Evolutionary conservation across 1,284 basidiomycete genomes (phyloP), one percentile per base, ranked within the genome.

Genomic region (Omphalotus olearius): DNA sequence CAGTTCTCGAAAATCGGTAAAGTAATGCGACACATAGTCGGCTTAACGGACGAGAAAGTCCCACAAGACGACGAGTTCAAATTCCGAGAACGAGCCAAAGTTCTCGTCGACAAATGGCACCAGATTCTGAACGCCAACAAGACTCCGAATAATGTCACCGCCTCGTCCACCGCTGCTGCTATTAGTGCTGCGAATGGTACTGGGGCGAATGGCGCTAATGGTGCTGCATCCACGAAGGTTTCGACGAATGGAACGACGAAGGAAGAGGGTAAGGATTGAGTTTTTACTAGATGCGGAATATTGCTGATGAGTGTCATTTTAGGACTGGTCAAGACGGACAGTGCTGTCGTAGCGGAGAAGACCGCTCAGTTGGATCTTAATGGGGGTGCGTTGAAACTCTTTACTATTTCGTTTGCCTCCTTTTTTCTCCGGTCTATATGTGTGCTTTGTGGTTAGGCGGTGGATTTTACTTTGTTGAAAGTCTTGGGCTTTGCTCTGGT

Each of bases 1-100:
- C 39, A 93, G 83, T 88, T 85, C 74, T 95, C 95, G 56, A 98
- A 98, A 77, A 97, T 98, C 64, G 93, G 91, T 71, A 98, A 98
- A 72, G 95, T 99, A 47, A 95, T 98, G 91, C 91, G 93, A 64
- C 91, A 93, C 69, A 95, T 98, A 62, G 79, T 89, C 41, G 78
- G 83, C 26, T 76, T 95, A 17, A 57, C 72, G 16, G 72, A 72
- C 38, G 78, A 79, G 17, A 80, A 76, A 63, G 84, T 97, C 20
- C 93, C 95, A 11, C 76, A 84, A 52, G 88, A 98, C 63, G 85
- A 82, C 35, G 85, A 96, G 65, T 92, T 86, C 76, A 79, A 89
- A 59, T 95, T 98, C 78, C 85, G 85, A 50, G 79, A 85, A 23
- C 86, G 95, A 45, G 86, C 88, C 1, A 82, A 83, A 60, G 76